phyloP scores from a whole-genome alignment of 169 alveolate species.

The Cryptosporidium sp. region DNA sequence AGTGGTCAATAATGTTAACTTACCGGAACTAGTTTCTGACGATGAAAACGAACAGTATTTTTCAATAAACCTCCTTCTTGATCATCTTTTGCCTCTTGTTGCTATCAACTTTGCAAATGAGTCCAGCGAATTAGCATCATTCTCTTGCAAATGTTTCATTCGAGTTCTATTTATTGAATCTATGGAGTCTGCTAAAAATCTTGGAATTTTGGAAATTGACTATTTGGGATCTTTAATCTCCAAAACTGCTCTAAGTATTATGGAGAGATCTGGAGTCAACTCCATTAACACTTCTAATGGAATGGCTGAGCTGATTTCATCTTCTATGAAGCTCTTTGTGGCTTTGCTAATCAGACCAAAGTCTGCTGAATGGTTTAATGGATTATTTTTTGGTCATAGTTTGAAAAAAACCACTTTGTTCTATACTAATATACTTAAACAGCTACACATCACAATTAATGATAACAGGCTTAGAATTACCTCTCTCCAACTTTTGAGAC shows the following conservation, averaged over 20 bases:
- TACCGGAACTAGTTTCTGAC: background rate
- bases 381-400: background rate
- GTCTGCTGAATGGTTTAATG: constrained; percentile 54
- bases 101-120: constrained; percentile 10
- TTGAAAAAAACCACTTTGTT: constrained; percentile 1
- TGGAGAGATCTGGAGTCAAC: constrained; percentile 50
- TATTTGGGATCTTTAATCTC: constrained; percentile 43
- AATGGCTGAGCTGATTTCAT: constrained; percentile 47
- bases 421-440: constrained; percentile 34
- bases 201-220: constrained; percentile 3
- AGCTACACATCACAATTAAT: constrained; percentile 48
- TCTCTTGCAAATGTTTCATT: constrained; percentile 28
- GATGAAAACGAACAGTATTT: background rate
- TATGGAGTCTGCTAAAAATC: background rate
- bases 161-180: constrained; percentile 18
- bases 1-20: background rate
- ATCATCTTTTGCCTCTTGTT: constrained; percentile 8
- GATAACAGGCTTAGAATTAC: constrained; percentile 54
- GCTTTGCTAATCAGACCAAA: constrained; percentile 47
- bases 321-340: constrained; percentile 49
- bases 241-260: constrained; percentile 16
- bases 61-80: background rate
- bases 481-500: constrained; percentile 51
- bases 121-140: constrained; percentile 53
- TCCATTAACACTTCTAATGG: constrained; percentile 17